phyloP scores from a whole-genome alignment of 768 basidiomycete species.

The Mycena epipterygia region DNA sequence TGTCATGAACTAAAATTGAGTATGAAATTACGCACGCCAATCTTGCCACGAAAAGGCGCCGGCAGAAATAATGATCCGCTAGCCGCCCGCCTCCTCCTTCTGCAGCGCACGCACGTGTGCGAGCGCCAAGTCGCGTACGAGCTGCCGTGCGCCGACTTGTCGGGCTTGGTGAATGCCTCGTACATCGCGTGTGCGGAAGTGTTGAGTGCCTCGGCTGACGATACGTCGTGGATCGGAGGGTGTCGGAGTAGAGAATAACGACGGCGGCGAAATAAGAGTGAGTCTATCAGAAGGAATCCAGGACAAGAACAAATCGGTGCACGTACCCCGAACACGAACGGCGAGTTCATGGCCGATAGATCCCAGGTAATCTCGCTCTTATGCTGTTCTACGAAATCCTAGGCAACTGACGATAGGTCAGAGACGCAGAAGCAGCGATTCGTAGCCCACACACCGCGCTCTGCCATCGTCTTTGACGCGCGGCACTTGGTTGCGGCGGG shows the following conservation, averaged over 20 bases:
- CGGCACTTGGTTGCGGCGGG: slow-evolving; percentile 59
- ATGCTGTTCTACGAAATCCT: slow-evolving; percentile 54
- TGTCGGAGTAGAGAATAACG: slow-evolving; percentile 28
- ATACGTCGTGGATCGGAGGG: slow-evolving; percentile 55
- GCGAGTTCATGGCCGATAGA: slow-evolving; percentile 65
- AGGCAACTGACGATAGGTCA: slow-evolving; percentile 52
- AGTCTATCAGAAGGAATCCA: background rate
- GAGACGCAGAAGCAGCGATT: too few species aligned
- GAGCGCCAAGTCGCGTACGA: slow-evolving; percentile 62
- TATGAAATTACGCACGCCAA: slow-evolving; percentile 17
- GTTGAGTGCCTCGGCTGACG: slow-evolving; percentile 48
- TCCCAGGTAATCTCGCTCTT: slow-evolving; percentile 63
- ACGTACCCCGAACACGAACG: slow-evolving; percentile 56
- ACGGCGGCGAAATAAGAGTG: too few species aligned
- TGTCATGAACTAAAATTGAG: background rate
- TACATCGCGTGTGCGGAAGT: slow-evolving; percentile 52
- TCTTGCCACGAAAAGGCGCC: slow-evolving; percentile 41
- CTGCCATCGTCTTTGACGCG: slow-evolving; percentile 72
- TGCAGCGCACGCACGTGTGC: slow-evolving; percentile 66
- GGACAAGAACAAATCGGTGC: background rate
- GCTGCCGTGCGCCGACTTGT: slow-evolving; percentile 37
- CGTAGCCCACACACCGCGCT: slow-evolving; percentile 56
- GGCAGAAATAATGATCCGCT: slow-evolving; percentile 63
- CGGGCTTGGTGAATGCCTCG: slow-evolving; percentile 43
- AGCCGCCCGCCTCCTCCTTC: slow-evolving; percentile 61